Percentiles rank a stretch among this genome's conserved stretches.
phyloP scores from a whole-genome alignment of 163 green algal species.

The Coccomyxa subellipsoidea region DNA sequence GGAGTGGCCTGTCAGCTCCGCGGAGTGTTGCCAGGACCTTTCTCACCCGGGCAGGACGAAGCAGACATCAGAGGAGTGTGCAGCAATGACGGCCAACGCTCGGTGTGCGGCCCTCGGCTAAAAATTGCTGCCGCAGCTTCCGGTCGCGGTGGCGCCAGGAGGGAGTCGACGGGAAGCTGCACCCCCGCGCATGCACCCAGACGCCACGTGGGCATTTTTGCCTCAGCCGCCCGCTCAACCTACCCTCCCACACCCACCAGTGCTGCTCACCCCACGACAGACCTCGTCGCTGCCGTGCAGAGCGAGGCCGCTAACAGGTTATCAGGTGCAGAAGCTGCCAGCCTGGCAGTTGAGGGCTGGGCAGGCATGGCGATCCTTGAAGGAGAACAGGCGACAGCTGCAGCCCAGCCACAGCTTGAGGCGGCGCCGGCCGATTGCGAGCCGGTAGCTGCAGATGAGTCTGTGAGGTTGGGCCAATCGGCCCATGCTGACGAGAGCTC shows the following conservation, averaged over 20 bases:
- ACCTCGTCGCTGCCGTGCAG: no score
- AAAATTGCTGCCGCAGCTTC: not conserved
- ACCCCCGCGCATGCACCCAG: not conserved
- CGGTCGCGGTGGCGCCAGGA: not conserved
- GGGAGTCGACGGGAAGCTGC: not conserved
- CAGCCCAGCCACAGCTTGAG: no score
- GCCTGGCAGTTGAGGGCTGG: no score
- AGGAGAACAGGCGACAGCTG: no score
- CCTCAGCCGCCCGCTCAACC: not conserved
- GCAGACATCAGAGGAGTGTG: not conserved
- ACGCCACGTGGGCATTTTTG: not conserved
- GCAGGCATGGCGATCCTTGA: no score
- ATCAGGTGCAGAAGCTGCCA: no score
- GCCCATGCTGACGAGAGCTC: no score
- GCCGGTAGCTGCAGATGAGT: no score
- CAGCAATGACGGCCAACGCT: not conserved
- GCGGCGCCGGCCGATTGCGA: no score
- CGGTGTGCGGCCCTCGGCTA: not conserved
- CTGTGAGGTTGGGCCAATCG: no score
- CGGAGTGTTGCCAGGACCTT: not conserved
- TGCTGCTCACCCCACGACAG: no score
- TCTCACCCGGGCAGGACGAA: not conserved
- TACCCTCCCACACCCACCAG: not conserved
- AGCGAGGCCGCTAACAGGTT: no score
- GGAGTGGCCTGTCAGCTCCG: not conserved